phyloP scores from a whole-genome alignment of 208 protist species.

The Herpetomonas samuelpessoai region DNA sequence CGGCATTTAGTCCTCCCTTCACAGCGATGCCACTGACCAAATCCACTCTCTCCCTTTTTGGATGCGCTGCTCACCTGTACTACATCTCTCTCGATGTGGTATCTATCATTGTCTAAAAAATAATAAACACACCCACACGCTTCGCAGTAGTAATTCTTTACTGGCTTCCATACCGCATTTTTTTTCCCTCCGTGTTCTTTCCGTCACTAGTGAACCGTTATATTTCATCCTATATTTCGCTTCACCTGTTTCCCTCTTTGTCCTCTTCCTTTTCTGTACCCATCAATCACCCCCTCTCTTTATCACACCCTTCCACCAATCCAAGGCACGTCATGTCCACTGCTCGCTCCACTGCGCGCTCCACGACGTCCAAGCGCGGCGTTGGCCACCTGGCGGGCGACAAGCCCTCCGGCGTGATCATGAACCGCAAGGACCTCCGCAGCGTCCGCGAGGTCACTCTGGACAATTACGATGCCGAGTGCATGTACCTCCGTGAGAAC shows the following conservation, averaged over 20 bases:
- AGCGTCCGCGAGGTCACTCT: conserved; percentile 73
- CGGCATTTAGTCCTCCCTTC: no score
- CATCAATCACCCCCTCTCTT: neutral
- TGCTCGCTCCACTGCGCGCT: conserved; percentile 15
- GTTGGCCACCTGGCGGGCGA: conserved; percentile 44
- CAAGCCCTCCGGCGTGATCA: conserved; percentile 64
- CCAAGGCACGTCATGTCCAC: no score
- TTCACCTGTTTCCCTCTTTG: no score
- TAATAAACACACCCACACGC: no score
- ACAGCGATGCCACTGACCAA: no score
- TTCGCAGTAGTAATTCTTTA: neutral
- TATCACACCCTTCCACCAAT: neutral
- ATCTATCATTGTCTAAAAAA: no score
- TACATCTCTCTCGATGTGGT: no score
- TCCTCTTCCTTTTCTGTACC: neutral
- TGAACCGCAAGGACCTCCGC: conserved; percentile 86
- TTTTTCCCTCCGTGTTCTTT: neutral
- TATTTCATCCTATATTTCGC: neutral
- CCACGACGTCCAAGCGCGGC: conserved; percentile 30
- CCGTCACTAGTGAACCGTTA: neutral
- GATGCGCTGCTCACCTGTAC: no score
- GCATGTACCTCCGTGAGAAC: conserved; percentile 92
- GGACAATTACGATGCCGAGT: conserved; percentile 82
- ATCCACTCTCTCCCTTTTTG: no score
- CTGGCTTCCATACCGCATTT: conserved; percentile 2